A percentile compares a stretch with the other conserved stretches of the same genome.
phyloP scores from a whole-genome alignment of 352 stramenopile genomes.

The Thraustochytrium striatum region DNA sequence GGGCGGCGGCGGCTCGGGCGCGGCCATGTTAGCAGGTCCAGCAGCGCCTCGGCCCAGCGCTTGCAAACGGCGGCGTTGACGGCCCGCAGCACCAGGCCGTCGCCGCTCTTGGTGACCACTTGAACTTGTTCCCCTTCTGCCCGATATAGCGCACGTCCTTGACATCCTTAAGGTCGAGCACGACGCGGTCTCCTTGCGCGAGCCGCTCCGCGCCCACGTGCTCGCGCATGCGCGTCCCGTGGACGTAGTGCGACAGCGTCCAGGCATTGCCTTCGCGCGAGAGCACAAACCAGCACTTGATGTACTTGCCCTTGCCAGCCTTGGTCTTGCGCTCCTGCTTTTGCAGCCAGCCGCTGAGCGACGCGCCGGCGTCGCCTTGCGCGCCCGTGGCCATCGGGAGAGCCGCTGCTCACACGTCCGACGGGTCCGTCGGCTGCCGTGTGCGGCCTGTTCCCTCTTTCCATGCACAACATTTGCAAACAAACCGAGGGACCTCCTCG shows the following conservation, averaged over 20 bases:
- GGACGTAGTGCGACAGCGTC: constrained; percentile 38
- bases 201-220: constrained; percentile 34
- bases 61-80: constrained; percentile 17
- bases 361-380: constrained; percentile 1
- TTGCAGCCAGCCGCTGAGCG: constrained; percentile 39
- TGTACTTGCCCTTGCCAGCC: not conserved
- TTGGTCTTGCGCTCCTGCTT: constrained; percentile 27
- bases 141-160: constrained; percentile 21
- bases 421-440: no score
- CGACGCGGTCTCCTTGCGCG: constrained; percentile 20
- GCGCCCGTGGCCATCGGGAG: no score
- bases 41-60: constrained; percentile 15
- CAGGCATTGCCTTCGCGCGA: not conserved
- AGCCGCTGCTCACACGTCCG: no score
- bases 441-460: no score
- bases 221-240: constrained; percentile 41
- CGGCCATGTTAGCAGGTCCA: not conserved
- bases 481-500: no score
- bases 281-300: constrained; percentile 41
- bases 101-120: constrained; percentile 22
- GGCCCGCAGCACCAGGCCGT: not conserved
- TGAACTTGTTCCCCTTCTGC: constrained; percentile 32
- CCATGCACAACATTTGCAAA: no score
- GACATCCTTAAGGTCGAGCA: not conserved
- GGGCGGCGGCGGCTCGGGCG: not conserved